Evolutionary conservation across 192 early-diverging fungal genomes (phyloP), one percentile per base, ranked within the genome.

Genomic region (Linnemannia hyalina): DNA sequence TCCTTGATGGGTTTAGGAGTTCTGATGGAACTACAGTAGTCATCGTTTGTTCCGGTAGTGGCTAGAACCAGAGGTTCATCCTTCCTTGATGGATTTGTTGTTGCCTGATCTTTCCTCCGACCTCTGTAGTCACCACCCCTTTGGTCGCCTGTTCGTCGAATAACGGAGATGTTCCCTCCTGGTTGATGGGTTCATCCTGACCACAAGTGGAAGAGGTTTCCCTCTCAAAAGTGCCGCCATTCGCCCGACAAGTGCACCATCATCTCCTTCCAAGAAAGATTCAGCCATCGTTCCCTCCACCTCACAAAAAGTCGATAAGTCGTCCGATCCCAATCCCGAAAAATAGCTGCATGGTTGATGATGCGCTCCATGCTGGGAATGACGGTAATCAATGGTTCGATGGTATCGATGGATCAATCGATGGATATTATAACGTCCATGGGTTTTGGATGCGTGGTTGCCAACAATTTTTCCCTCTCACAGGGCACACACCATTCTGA

Each of bases 371-470:
- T 32, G 29, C 11, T 29, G 60, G 26, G 26, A 29, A 65, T 65
- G 3, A 65, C 11, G 11, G 26, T 4, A 23, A 65, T 11, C 13
- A 26, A 65, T 71, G 20, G 70, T 22, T 42, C 22, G 40, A 42
- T 71, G 46, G 40, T 16, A 22, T 26, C 68, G 79, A 80, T 80
- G 63, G 79, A 80, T 80, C 79, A 72, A 80, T 80, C 70, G 79
- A 80, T 80, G 79, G 71, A 57, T 40, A n/a, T 23, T 8, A 32
- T 29, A 29, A 32, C 13, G 10, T 29, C 60, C 29, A 65, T 65
- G 26, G 57, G 1, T 63, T 15, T 63, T 22, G 57, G 60, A 65
- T 65, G n/a, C 26, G 9, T 26, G 7, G 22, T 23, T 23, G 23
- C 60, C 60, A 26, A 7, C 60, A 26, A 15, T 65, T 32, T 65